These are phyloP conservation scores for Cordyceps cateniannulata DNA, from an alignment of 2,329 filamentous ascomycete genomes.

Conservation along the genomic window DNA sequence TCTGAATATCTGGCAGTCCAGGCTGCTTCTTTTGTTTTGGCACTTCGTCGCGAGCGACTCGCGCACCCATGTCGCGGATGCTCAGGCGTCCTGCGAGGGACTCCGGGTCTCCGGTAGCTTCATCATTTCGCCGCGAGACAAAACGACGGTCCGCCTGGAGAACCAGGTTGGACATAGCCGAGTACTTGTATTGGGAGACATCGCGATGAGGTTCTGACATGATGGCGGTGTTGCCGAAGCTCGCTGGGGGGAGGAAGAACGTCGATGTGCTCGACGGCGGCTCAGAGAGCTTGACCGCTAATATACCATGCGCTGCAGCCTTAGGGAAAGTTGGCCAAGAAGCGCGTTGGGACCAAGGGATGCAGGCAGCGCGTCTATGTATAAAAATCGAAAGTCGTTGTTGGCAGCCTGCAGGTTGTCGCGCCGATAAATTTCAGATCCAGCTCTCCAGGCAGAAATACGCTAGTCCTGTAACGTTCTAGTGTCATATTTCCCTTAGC, in stretches of 20 bases:
- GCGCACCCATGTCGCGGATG: conserved; percentile 88
- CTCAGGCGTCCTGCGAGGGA: conserved; percentile 91
- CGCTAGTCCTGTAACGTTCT: conserved; percentile 11
- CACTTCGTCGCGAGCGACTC: conserved; percentile 70
- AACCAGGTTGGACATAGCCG: conserved; percentile 99
- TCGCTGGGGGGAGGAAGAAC: conserved; percentile 1
- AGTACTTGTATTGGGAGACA: conserved; percentile 98
- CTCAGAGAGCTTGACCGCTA: conserved; percentile 12
- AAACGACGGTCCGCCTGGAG: conserved; percentile 99
- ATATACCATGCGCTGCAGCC: conserved; percentile 9
- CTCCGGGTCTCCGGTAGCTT: conserved; percentile 94
- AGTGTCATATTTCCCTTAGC: conserved; percentile 12
- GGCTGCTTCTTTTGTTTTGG: conserved; percentile 75
- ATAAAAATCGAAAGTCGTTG: neutral
- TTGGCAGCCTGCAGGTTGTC: conserved; percentile 17
- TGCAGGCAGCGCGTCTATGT: conserved; percentile 9
- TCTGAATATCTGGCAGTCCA: conserved; percentile 62
- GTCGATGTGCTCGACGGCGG: conserved; percentile 14
- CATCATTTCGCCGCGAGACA: conserved; percentile 84
- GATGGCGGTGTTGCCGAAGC: conserved; percentile 27
- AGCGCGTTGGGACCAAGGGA: neutral
- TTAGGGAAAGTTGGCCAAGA: neutral
- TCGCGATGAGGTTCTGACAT: conserved; percentile 74
- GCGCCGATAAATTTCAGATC: conserved; percentile 32
- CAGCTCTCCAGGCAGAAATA: conserved; percentile 1